A percentile compares a stretch with the other conserved stretches of the same genome.
These are phyloP conservation scores for Fennellomyces sp. DNA, from an alignment of 371 early-diverging fungal genomes.

Conservation along the genomic window DNA sequence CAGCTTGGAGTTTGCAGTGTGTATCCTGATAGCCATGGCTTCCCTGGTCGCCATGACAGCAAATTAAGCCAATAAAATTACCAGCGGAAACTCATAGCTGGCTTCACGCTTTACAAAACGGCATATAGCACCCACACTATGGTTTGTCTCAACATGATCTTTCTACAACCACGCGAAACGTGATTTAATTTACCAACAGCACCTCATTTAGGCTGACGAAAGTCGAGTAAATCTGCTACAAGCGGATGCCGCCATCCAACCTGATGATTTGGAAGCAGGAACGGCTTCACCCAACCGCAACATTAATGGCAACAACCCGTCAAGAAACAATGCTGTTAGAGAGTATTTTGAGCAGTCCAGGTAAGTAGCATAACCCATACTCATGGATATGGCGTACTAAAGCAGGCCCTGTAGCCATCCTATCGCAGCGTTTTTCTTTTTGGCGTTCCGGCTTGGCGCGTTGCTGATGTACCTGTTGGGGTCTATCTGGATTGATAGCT, in stretches of 20 bases:
- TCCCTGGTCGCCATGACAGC: no score
- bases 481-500: conserved; percentile 75
- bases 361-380: conserved; percentile 13
- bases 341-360: conserved; percentile 52
- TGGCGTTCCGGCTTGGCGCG: conserved; percentile 83
- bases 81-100: no score
- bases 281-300: background rate
- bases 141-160: background rate
- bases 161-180: no score
- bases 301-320: background rate
- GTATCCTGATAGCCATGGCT: no score
- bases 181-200: no score
- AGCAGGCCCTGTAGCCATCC: conserved; percentile 73
- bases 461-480: conserved; percentile 85
- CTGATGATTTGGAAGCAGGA: conserved; percentile 31
- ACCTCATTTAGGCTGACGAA: conserved; percentile 31
- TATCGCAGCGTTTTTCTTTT: conserved; percentile 86
- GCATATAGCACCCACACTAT: background rate
- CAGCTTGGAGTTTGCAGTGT: no score
- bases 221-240: conserved; percentile 24
- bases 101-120: background rate
- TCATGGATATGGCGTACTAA: background rate
- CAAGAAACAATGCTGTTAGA: conserved; percentile 23
- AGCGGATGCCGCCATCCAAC: conserved; percentile 16
- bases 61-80: no score